These are phyloP conservation scores for Allantophomopsis lycopodina DNA, from an alignment of 2,329 filamentous ascomycete genomes.

Conservation along the genomic window DNA sequence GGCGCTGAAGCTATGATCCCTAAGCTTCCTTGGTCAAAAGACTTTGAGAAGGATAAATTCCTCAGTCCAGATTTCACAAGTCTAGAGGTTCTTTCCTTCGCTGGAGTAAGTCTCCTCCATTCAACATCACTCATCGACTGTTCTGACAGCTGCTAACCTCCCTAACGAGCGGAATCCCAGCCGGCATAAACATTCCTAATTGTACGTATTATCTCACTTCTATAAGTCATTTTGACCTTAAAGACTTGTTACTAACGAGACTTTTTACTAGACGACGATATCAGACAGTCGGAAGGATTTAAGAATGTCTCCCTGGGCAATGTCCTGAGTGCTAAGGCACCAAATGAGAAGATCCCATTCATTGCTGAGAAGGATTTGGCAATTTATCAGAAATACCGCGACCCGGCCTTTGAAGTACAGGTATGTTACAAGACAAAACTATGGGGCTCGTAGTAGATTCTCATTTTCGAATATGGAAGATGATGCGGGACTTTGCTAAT, in stretches of 20 bases:
- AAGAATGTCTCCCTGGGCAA: conserved; percentile 93
- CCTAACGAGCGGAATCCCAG: conserved; percentile 55
- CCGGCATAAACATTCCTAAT: conserved; percentile 45
- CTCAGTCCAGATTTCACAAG: conserved; percentile 92
- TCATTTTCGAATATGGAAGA: too few species aligned
- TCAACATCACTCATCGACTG: too few species aligned
- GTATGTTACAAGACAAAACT: too few species aligned
- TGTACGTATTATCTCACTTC: conserved; percentile 11
- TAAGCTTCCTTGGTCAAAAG: conserved; percentile 72
- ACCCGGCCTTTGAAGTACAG: conserved; percentile 85
- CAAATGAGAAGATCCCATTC: conserved; percentile 32
- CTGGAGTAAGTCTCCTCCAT: conserved; percentile 23
- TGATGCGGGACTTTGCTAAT: too few species aligned
- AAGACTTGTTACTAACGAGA: conserved; percentile 14
- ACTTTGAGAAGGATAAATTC: conserved; percentile 96
- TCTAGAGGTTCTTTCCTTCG: conserved; percentile 72
- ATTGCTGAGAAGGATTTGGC: conserved; percentile 51
- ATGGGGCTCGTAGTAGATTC: too few species aligned
- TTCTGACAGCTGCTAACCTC: too few species aligned
- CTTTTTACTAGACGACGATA: conserved; percentile 53
- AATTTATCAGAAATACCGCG: conserved; percentile 70
- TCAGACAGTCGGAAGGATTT: conserved; percentile 73
- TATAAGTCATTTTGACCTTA: not conserved
- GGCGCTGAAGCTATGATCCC: conserved; percentile 75
- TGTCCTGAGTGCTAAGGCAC: conserved; percentile 70